A percentile compares a stretch with the other conserved stretches of the same genome.
Evolutionary conservation across 257 asterid genomes (phyloP).

Genomic region (Henckelia pumila): DNA sequence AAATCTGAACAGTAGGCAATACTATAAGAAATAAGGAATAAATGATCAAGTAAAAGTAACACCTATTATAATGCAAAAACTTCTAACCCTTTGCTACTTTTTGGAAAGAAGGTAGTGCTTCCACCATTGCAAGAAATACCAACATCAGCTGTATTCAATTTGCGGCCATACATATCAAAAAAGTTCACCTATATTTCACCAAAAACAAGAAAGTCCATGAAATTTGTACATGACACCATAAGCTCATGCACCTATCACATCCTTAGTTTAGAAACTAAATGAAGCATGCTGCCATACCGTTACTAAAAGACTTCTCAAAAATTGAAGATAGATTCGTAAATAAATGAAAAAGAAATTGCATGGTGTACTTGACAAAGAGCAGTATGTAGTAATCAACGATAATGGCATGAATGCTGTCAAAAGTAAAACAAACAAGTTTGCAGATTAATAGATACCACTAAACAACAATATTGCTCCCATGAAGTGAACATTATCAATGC

Average conservation of each 20-base stretch:
- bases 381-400: no score
- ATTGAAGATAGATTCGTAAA: background rate
- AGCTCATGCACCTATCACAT: slow-evolving; percentile 7
- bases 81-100: slow-evolving; percentile 67
- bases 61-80: slow-evolving; percentile 14
- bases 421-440: background rate
- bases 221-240: slow-evolving; percentile 16
- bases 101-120: slow-evolving; percentile 62
- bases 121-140: slow-evolving; percentile 80
- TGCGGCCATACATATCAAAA: slow-evolving; percentile 89
- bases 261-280: background rate
- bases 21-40: slow-evolving; percentile 7
- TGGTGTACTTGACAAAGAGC: background rate
- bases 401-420: background rate
- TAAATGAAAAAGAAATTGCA: background rate
- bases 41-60: background rate
- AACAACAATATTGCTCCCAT: background rate
- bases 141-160: slow-evolving; percentile 75
- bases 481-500: background rate
- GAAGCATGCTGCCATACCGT: background rate
- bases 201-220: slow-evolving; percentile 18
- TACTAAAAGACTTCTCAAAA: background rate
- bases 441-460: background rate
- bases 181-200: slow-evolving; percentile 64
- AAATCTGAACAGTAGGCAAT: slow-evolving; percentile 51